phyloP scores from a whole-genome alignment of 2,329 filamentous ascomycete species.

The Alternaria sp. region DNA sequence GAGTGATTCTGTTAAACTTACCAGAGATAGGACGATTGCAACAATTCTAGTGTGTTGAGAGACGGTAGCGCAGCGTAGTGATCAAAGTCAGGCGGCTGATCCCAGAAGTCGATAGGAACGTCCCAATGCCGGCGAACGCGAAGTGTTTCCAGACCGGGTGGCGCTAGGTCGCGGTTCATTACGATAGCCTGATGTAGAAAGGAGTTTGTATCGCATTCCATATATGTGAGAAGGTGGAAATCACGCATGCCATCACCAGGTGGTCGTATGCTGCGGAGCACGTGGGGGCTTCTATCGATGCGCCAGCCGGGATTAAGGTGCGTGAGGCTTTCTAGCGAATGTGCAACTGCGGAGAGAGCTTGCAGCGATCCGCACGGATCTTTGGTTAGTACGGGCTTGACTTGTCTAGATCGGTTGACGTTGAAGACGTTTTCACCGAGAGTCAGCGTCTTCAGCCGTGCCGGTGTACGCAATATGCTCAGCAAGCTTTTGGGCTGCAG shows the following conservation, averaged over 20 bases:
- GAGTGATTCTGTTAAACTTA: neutral
- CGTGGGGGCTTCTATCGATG: constrained; percentile 19
- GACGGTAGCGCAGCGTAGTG: constrained; percentile 38
- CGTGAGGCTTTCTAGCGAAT: constrained; percentile 42
- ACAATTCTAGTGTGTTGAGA: constrained; percentile 39
- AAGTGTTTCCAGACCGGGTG: constrained; percentile 41
- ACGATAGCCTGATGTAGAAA: constrained; percentile 42
- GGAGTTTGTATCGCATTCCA: constrained; percentile 43
- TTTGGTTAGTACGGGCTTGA: constrained; percentile 28
- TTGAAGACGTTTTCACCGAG: constrained; percentile 49
- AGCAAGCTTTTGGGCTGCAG: constrained; percentile 34
- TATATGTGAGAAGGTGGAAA: constrained; percentile 39
- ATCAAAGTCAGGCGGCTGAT: constrained; percentile 35
- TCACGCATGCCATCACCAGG: constrained; percentile 42
- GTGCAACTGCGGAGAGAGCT: constrained; percentile 40
- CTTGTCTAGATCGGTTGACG: constrained; percentile 18
- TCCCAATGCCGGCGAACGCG: constrained; percentile 36
- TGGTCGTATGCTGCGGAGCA: constrained; percentile 25
- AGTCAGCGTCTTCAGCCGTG: constrained; percentile 40
- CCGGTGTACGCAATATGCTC: constrained; percentile 41
- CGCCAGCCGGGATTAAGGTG: constrained; percentile 41
- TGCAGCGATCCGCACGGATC: constrained; percentile 28
- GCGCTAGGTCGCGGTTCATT: constrained; percentile 37
- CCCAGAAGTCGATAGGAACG: constrained; percentile 37
- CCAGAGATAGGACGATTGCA: constrained; percentile 31